Evolutionary conservation across 306 rosid species (phyloP).

Genomic region (Medicago lupulina): DNA sequence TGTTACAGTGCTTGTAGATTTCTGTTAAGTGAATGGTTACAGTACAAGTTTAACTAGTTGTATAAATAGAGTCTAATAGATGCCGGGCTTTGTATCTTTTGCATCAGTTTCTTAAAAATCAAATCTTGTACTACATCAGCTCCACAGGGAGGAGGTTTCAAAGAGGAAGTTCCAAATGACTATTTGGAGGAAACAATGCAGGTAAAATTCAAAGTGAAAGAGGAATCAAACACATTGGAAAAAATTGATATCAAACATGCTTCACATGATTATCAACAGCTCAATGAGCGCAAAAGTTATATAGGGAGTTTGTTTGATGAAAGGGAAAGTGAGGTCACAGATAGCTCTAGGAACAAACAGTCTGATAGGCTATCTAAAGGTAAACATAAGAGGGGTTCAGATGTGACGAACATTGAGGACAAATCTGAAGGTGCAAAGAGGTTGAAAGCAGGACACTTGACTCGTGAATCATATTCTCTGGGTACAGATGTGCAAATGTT

Average conservation of each 20-base stretch:
- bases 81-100: not conserved
- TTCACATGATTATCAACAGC: constrained; percentile 62
- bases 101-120: constrained; percentile 21
- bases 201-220: constrained; percentile 54
- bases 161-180: constrained; percentile 60
- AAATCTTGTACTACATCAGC: constrained; percentile 41
- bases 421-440: constrained; percentile 63
- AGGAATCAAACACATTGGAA: constrained; percentile 59
- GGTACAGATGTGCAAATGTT: constrained; percentile 56
- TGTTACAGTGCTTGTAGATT: not conserved
- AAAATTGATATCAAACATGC: constrained; percentile 58
- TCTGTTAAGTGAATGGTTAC: constrained; percentile 2
- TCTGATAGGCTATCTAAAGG: constrained; percentile 69
- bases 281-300: constrained; percentile 62
- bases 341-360: constrained; percentile 61
- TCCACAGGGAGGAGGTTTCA: constrained; percentile 53
- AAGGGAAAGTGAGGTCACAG: constrained; percentile 57
- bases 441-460: constrained; percentile 55
- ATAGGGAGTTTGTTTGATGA: constrained; percentile 78
- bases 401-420: constrained; percentile 58
- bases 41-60: not conserved
- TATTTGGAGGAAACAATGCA: constrained; percentile 57
- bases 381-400: constrained; percentile 67
- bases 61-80: constrained; percentile 7
- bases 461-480: constrained; percentile 53